Evolutionary conservation across 176 grass and related monocot genomes (phyloP).

Genomic region (Hordeum marinum): DNA sequence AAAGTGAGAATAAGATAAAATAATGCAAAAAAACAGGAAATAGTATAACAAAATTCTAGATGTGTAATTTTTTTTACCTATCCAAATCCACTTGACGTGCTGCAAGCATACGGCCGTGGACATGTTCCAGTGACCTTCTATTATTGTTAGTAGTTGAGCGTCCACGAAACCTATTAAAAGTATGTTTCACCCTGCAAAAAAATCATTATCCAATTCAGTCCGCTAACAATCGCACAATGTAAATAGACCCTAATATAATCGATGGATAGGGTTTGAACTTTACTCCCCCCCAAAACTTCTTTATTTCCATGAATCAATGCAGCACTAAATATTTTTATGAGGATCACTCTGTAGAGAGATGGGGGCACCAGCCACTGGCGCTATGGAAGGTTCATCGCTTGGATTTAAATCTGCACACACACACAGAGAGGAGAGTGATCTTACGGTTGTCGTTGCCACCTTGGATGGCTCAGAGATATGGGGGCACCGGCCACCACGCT

Average conservation of each 20-base stretch:
- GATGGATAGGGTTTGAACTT: conserved; percentile 25
- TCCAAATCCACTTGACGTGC: conserved; percentile 59
- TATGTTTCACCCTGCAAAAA: conserved; percentile 76
- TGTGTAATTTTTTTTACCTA: too few species aligned
- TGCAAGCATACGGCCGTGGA: conserved; percentile 80
- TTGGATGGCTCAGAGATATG: too few species aligned
- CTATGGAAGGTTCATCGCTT: too few species aligned
- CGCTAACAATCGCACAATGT: conserved; percentile 12
- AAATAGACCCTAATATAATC: conserved; percentile 9
- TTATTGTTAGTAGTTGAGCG: conserved; percentile 92
- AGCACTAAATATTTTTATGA: conserved; percentile 37
- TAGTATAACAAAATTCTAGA: too few species aligned
- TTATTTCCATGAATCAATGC: conserved; percentile 86
- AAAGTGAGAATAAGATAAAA: too few species aligned
- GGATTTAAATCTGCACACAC: too few species aligned
- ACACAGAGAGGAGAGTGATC: too few species aligned
- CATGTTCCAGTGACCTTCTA: conserved; percentile 82
- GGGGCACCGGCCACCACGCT: too few species aligned
- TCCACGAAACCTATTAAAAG: conserved; percentile 96
- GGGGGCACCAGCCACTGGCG: too few species aligned
- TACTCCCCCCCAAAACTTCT: conserved; percentile 79
- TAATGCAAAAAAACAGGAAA: too few species aligned
- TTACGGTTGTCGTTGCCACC: too few species aligned
- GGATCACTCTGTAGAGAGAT: too few species aligned
- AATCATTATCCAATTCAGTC: conserved; percentile 25